These are phyloP conservation scores for Sugiyamaella valdiviana DNA, from an alignment of 805 yeast genomes.

Conservation along the genomic window DNA sequence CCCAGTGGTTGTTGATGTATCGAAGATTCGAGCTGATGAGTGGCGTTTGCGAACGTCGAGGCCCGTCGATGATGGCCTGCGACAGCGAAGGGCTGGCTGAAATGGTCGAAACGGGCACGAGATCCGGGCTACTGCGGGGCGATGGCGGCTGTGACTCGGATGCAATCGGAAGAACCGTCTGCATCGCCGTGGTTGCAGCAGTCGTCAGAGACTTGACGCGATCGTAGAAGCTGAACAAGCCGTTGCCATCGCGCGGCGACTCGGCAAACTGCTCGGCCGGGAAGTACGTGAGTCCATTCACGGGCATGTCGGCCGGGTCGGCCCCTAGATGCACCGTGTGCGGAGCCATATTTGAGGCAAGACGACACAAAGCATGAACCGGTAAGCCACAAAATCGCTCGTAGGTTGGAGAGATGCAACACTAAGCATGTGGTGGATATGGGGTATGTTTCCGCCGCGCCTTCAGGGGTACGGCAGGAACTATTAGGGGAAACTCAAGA, in stretches of 20 bases:
- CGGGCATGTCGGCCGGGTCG: background rate
- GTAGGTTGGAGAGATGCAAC: no score
- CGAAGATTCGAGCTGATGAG: background rate
- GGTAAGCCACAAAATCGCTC: no score
- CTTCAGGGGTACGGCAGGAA: no score
- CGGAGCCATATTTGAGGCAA: no score
- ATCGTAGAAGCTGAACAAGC: conserved; percentile 19
- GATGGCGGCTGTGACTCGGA: background rate
- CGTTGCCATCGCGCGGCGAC: conserved; percentile 14
- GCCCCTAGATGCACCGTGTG: no score
- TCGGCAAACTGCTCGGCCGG: conserved; percentile 21
- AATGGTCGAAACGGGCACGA: background rate
- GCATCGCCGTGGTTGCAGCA: conserved; percentile 23
- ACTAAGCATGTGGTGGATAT: no score
- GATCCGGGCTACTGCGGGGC: background rate
- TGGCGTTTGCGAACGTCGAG: background rate
- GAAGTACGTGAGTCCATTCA: conserved; percentile 17
- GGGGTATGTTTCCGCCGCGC: no score
- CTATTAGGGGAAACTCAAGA: no score
- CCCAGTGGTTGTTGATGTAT: background rate
- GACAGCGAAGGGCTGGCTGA: background rate
- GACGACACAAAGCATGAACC: no score
- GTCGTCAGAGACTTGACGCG: conserved; percentile 19
- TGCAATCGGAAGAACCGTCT: conserved; percentile 19
- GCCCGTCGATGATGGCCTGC: background rate